Base-by-base conservation (phyloP, 2,329 filamentous ascomycete species). In the Calonectria multiphialidica region DNA sequence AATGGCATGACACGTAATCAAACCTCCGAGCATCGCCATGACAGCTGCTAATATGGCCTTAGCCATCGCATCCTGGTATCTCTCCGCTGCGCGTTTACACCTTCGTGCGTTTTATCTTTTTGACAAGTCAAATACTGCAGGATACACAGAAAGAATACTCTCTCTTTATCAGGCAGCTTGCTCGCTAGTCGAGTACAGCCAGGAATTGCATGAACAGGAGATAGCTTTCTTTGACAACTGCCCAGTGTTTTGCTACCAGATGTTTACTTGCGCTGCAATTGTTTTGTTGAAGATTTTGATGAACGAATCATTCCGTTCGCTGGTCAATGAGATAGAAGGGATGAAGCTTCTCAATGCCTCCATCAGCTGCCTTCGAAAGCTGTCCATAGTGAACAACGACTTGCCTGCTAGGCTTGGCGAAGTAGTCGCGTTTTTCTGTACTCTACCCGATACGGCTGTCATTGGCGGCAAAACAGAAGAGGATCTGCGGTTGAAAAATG, bases 191-290 rank as follows among this genome's bases (percentile, higher is more conserved):
- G 49, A 65, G 18, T 33, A 21, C 2, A 69, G 68, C 25, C 37
- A 30, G 8, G 30, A 66, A n/a, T 12, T 35, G 8, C 37, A 70
- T 21, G 47, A 30, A 8, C 61, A 45, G 16, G 23, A 37, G 21
- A 49, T 23, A 5, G 21, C 6, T 10, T 69, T 64, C 49, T 57
- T 55, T 12, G 68, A 70, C 5, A 47, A 49, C 25, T 70, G 68
- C 15, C 68, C 68, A 2, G 50, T 70, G 9, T 70, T 49, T 25
- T 70, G 68, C 50, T 70, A 70, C 18, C 68, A 65, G 15, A 28
- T 59, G 2, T 65, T 70, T 8, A 62, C 55, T 21, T 65, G 61
- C 13, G 68, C 68, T 6, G 68, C 68, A 15, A 28, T 70, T 25
- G 12, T 35, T 13, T n/a, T 70, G 6, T 49, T 70, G 25, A 70